A percentile compares a stretch with the other conserved stretches of the same genome.
phyloP scores from a whole-genome alignment of 1,284 basidiomycete species.

The Erythrobasidium hasegawianum region DNA sequence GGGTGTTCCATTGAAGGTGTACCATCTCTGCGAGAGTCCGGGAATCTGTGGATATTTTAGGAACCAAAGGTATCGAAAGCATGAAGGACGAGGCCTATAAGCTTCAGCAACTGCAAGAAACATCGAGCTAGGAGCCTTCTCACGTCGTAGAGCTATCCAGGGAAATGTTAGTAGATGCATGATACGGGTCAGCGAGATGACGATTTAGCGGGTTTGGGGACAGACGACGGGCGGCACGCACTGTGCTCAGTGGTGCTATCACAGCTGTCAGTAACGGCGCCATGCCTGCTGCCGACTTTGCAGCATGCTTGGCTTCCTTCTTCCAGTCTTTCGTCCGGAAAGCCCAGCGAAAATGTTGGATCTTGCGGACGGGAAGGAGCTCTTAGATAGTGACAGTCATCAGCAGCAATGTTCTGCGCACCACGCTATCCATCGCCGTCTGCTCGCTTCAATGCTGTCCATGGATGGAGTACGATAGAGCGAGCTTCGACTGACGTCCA shows the following conservation, averaged over 20 bases:
- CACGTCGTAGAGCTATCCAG: conserved; percentile 21
- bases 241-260: conserved; percentile 26
- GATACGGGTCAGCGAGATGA: not conserved
- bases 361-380: no score
- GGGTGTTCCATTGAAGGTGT: conserved; percentile 42
- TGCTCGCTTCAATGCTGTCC: no score
- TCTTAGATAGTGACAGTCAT: no score
- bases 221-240: not conserved
- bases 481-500: no score
- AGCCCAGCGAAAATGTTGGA: no score
- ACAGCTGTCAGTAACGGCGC: conserved; percentile 13
- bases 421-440: no score
- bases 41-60: conserved; percentile 10
- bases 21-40: conserved; percentile 48
- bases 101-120: no score
- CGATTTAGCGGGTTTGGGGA: not conserved
- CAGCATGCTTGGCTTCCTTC: no score
- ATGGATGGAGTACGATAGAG: no score
- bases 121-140: not conserved
- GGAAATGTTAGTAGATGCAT: not conserved
- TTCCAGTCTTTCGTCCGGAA: no score
- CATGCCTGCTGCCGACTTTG: not conserved
- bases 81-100: not conserved
- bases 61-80: not conserved
- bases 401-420: no score